phyloP scores from a whole-genome alignment of 306 rosid species.

The Citrullus colocynthis region DNA sequence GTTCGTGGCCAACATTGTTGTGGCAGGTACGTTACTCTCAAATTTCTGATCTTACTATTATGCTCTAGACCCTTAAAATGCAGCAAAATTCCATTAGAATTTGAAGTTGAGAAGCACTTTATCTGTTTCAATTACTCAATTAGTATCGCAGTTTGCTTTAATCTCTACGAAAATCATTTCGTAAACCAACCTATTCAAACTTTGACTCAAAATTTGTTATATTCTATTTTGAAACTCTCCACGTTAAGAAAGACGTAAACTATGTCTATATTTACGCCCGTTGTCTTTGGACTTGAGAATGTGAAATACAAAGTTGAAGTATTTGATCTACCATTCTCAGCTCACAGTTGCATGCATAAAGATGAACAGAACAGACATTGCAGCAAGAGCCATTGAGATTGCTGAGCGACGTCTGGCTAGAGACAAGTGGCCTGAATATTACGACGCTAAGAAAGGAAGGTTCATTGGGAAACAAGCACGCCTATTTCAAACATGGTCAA shows the following conservation, averaged over 20 bases:
- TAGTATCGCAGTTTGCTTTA: background rate
- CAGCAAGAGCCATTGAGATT: conserved; percentile 53
- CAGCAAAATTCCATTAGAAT: background rate
- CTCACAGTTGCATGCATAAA: conserved; percentile 80
- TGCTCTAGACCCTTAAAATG: background rate
- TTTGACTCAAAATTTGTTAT: background rate
- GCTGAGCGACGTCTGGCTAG: conserved; percentile 47
- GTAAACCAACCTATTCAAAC: background rate
- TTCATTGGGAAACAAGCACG: conserved; percentile 69
- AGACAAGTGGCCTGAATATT: conserved; percentile 86
- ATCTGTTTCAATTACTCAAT: background rate
- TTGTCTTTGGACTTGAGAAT: background rate
- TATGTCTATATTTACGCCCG: background rate
- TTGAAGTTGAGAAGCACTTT: background rate
- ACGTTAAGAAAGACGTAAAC: background rate
- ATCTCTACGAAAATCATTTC: background rate
- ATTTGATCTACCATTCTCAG: conserved; percentile 32
- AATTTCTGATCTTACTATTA: background rate
- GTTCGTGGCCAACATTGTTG: conserved; percentile 85
- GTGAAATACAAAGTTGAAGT: background rate
- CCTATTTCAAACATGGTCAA: conserved; percentile 70
- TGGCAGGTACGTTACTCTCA: conserved; percentile 61
- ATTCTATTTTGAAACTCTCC: background rate
- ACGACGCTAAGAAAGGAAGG: conserved; percentile 53
- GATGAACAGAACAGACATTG: conserved; percentile 66